Base-by-base conservation (phyloP, 2,329 filamentous ascomycete genomes). In the Claviceps fusiformis region DNA sequence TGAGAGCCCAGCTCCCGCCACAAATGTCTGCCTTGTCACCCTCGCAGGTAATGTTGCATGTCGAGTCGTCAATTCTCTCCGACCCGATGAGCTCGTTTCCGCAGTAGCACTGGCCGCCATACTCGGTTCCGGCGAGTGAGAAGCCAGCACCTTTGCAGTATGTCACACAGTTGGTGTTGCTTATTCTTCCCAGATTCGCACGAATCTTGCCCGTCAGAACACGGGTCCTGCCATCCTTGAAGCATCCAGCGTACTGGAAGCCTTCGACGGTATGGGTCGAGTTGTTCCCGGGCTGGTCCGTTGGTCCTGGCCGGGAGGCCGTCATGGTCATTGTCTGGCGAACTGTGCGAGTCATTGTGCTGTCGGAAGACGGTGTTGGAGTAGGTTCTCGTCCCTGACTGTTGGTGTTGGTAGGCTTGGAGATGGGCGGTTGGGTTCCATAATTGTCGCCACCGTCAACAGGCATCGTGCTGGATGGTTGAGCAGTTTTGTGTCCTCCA, bases 71-170 rank as follows among this genome's bases (percentile, higher is more conserved):
- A 19, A 80, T 61, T 58, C 69, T 67, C 50, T 69, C 64, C 33
- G 68, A 71, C 46, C 68, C 67, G 6, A 58, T 53, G 29, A 65
- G 60, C 31, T 62, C 59, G 55, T 69, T 65, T 50, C 70, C 74
- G 60, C 77, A 82, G 67, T 73, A 81, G 66, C 79, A 82, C 63
- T 81, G 73, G n/a, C 67, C 66, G 27, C 66, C 68, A 59, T 75
- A 78, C 62, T 81, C 76, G 1, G 78, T 67, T 7, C 77, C 78
- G 7, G 77, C 76, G 47, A 76, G 69, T 7, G 60, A 61, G 62
- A 69, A 75, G 17, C 71, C 70, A 13, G 66, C 64, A 7, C 55
- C 59, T 8, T 71, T 65, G 64, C 79, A 82, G 63, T 75, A 73
- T 5, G 67, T 63, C 51, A 78, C 68, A 61, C 79, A 81, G 27